Base-by-base conservation (phyloP, 805 yeast genomes). In the Nakazawaea wickerhamii region DNA sequence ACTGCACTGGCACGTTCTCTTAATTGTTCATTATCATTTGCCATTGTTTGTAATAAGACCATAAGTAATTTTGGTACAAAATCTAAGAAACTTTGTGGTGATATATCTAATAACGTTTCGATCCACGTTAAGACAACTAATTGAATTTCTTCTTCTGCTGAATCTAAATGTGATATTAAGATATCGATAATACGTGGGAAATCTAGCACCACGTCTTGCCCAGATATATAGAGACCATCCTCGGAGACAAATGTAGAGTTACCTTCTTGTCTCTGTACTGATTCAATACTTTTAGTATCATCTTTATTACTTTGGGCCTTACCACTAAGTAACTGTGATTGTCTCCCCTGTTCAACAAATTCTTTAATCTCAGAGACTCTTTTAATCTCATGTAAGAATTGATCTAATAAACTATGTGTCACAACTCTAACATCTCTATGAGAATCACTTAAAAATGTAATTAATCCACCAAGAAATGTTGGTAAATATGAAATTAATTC, bases 401-500 rank as follows among this genome's bases (percentile, higher is more conserved):
- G 72, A 46, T 82, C 84, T 46, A 93, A 60, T 28, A 90, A 75
- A 35, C 83, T 80, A 46, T 83, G 86, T 0, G 98, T 89, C 32
- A 87, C 88, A 2, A 83, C 80, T 50, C 95, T 70, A 3, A 93
- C 95, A 59, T 91, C 98, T 41, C 81, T 79, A 48, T 88, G 88
- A 2, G 91, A 71, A 51, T 86, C 91, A 49, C 86, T 85, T 36
- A 91, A 67, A 53, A 87, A 91, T 15, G 81, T 73, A 36, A 91
- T 68, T 47, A 91, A 65, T 0, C 93, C 96, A 38, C 89, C 93
- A 30, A 93, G 67, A 57, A 93, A 88, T 30, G 90, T 84, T 1
- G 99, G 96, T 37, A 93, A 67, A 57, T 84, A 93, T 0, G 95
- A 76, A 15, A 93, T 79, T 45, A 93, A 67, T 53, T 91, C 96